Conservation (phyloP, 345 rosid species). For the Moricandia moricandioides region DNA sequence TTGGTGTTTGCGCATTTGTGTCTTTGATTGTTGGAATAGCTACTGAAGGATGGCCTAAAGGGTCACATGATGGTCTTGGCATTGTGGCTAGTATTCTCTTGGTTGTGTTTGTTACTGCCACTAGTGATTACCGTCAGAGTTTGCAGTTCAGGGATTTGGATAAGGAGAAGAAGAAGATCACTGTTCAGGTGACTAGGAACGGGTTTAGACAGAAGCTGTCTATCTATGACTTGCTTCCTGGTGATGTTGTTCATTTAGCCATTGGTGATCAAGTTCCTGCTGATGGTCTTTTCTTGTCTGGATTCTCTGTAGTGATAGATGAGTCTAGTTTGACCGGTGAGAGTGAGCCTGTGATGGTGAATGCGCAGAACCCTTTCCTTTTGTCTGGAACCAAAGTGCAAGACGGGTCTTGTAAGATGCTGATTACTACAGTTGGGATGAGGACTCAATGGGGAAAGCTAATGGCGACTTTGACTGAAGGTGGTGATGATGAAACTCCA, state of each 20-base stretch:
- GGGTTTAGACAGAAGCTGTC: conserved; percentile 87
- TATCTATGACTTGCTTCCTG: conserved; percentile 78
- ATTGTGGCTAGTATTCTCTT: conserved; percentile 83
- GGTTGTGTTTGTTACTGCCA: conserved; percentile 85
- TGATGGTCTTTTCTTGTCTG: conserved; percentile 85
- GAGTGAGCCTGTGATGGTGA: conserved; percentile 79
- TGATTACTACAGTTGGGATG: conserved; percentile 91
- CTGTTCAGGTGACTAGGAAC: conserved; percentile 72
- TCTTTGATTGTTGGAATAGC: conserved; percentile 88
- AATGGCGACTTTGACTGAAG: conserved; percentile 89
- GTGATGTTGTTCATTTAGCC: conserved; percentile 84
- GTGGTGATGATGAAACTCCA: conserved; percentile 96
- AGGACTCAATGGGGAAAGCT: conserved; percentile 97
- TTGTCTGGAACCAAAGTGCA: conserved; percentile 90
- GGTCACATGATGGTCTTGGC: conserved; percentile 92
- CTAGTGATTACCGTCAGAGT: conserved; percentile 88
- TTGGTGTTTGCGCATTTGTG: conserved; percentile 80
- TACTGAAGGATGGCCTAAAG: conserved; percentile 94
- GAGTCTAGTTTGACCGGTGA: conserved; percentile 94
- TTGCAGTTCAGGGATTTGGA: conserved; percentile 84
- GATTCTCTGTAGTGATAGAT: conserved; percentile 79
- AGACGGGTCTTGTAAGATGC: conserved; percentile 92
- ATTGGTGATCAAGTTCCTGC: conserved; percentile 97
- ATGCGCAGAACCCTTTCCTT: conserved; percentile 65
- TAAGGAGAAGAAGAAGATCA: conserved; percentile 87